These are phyloP conservation scores for Saccharomycopsis capsularis DNA, from an alignment of 805 yeast genomes.

Conservation along the genomic window DNA sequence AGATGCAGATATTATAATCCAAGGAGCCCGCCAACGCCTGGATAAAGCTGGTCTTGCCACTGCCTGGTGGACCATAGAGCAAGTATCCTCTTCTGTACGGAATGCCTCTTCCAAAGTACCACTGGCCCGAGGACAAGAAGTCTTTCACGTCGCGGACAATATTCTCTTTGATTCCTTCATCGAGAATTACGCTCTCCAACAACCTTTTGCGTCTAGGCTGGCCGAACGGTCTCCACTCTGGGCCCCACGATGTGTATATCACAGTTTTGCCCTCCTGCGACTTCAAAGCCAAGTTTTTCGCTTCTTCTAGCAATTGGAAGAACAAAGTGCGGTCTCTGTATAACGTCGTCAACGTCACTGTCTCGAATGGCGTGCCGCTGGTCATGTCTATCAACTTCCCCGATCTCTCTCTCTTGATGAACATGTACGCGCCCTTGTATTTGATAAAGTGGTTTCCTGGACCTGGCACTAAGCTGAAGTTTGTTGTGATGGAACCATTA, in stretches of 20 bases:
- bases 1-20: conserved; percentile 90
- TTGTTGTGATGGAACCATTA: conserved; percentile 84
- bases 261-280: conserved; percentile 92
- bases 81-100: conserved; percentile 95
- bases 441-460: conserved; percentile 89
- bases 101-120: conserved; percentile 96
- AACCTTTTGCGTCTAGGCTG: conserved; percentile 85
- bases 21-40: conserved; percentile 96
- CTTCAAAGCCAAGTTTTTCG: conserved; percentile 73
- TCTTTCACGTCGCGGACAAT: conserved; percentile 71
- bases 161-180: conserved; percentile 58
- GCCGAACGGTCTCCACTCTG: conserved; percentile 98
- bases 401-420: conserved; percentile 84
- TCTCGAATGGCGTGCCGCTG: conserved; percentile 91
- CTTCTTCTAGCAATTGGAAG: conserved; percentile 68
- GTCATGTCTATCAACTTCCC: conserved; percentile 83
- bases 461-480: conserved; percentile 90
- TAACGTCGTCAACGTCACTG: conserved; percentile 87
- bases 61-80: conserved; percentile 95
- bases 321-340: conserved; percentile 74
- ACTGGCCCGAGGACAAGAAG: conserved; percentile 69
- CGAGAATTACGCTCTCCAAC: conserved; percentile 80
- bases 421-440: conserved; percentile 82
- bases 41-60: conserved; percentile 92
- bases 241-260: conserved; percentile 90